phyloP scores from a whole-genome alignment of 2,329 filamentous ascomycete genomes.

The Podosphaera leucotricha region DNA sequence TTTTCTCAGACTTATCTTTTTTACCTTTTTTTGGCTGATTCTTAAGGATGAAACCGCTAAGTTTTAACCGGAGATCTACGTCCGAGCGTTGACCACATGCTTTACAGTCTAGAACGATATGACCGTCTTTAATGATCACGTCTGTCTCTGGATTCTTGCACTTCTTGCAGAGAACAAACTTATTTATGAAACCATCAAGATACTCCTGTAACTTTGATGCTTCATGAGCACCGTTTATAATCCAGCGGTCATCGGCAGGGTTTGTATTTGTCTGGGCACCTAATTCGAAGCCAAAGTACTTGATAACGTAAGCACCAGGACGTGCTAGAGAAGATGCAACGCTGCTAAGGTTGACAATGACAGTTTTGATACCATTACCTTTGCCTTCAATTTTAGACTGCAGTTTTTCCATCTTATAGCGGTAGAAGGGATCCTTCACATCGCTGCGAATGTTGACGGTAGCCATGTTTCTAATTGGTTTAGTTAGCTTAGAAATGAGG shows the following conservation, averaged over 20 bases:
- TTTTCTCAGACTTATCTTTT: constrained; percentile 84
- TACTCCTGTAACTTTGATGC: constrained; percentile 90
- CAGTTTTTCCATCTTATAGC: constrained; percentile 99
- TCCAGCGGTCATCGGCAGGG: constrained; percentile 94
- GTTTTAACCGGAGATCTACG: constrained; percentile 81
- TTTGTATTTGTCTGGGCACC: constrained; percentile 97
- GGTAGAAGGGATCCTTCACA: constrained; percentile 97
- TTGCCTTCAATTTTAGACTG: constrained; percentile 99
- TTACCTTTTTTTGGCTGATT: constrained; percentile 84
- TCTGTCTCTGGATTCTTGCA: constrained; percentile 99
- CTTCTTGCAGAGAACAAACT: constrained; percentile 97
- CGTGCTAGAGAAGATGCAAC: constrained; percentile 82
- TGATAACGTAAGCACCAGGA: constrained; percentile 88
- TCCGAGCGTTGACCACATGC: constrained; percentile 85
- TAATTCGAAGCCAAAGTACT: constrained; percentile 98
- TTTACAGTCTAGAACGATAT: constrained; percentile 92
- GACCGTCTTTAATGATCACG: constrained; percentile 79
- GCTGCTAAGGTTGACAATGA: constrained; percentile 89
- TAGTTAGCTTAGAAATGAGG: constrained; percentile 5
- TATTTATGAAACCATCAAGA: constrained; percentile 93
- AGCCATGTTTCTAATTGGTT: constrained; percentile 49
- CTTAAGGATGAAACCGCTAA: constrained; percentile 93
- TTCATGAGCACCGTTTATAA: constrained; percentile 98
- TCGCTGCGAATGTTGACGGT: constrained; percentile 96
- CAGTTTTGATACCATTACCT: constrained; percentile 98